Evolutionary conservation across 352 stramenopile genomes (phyloP).

Genomic region (Globisporangium viniferum): DNA sequence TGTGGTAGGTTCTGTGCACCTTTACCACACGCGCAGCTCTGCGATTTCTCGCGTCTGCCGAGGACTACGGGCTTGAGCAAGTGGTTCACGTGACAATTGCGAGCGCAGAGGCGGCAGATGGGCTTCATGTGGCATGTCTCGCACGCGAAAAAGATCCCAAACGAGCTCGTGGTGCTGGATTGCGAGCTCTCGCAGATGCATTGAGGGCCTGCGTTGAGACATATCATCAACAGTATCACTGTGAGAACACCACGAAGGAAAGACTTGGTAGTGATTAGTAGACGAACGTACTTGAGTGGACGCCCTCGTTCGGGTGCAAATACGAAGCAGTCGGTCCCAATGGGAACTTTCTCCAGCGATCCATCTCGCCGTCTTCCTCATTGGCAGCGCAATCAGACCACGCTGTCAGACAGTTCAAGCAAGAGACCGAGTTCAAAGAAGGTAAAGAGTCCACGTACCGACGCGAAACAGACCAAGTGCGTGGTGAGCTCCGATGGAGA

Average conservation of each 20-base stretch:
- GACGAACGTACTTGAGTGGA: background rate
- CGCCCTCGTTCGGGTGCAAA: conserved; percentile 12
- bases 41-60: background rate
- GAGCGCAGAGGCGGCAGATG: conserved; percentile 48
- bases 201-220: conserved; percentile 5
- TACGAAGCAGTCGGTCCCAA: conserved; percentile 18
- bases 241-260: no score
- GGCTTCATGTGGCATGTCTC: conserved; percentile 37
- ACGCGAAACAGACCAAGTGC: conserved; percentile 51
- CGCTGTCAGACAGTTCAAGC: background rate
- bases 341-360: conserved; percentile 69
- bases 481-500: conserved; percentile 58
- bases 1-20: background rate
- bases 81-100: conserved; percentile 50
- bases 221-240: background rate
- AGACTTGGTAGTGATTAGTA: background rate
- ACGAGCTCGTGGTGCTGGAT: conserved; percentile 18
- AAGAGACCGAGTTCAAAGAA: background rate
- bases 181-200: conserved; percentile 34
- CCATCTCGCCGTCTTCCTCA: conserved; percentile 30
- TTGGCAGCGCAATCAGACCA: no score
- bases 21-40: background rate
- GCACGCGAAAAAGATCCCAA: conserved; percentile 49
- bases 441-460: conserved; percentile 18
- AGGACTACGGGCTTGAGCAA: conserved; percentile 18